phyloP scores from a whole-genome alignment of 179 eudicot genomes.

The Beta lomatogona region DNA sequence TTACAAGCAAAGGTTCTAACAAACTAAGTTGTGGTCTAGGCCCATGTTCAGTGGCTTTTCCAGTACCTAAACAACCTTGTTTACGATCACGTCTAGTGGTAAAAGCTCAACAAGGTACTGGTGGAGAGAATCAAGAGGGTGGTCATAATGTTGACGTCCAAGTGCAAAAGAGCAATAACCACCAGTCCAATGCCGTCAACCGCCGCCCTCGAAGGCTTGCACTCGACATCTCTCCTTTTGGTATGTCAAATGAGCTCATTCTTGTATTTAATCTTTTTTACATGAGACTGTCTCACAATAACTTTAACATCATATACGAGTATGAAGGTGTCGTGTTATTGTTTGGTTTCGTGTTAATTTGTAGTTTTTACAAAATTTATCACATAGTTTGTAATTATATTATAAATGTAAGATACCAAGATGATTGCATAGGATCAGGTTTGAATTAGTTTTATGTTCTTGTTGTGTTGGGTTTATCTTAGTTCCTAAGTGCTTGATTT shows the following conservation, averaged over 20 bases:
- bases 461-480: too few relatives aligned
- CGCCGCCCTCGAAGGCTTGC: constrained; percentile 49
- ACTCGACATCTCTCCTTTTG: constrained; percentile 61
- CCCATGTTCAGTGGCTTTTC: constrained; percentile 22
- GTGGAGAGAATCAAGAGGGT: constrained; percentile 42
- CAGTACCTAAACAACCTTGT: constrained; percentile 12
- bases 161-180: constrained; percentile 21
- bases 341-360: too few relatives aligned
- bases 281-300: too few relatives aligned
- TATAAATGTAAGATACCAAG: too few relatives aligned
- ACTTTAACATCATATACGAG: too few relatives aligned
- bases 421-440: too few relatives aligned
- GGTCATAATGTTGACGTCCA: constrained; percentile 41
- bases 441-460: too few relatives aligned
- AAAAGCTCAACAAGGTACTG: constrained; percentile 44
- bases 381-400: too few relatives aligned
- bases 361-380: too few relatives aligned
- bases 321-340: too few relatives aligned
- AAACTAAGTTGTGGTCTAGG: constrained; percentile 13
- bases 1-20: constrained; percentile 9
- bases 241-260: constrained; percentile 31
- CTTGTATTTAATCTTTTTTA: too few relatives aligned
- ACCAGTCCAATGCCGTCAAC: constrained; percentile 36
- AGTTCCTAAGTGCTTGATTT: too few relatives aligned
- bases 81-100: constrained; percentile 21